Percentiles rank a stretch among this genome's conserved stretches.
phyloP scores from a whole-genome alignment of 805 yeast genomes.

The Kurtzmaniella fragi region DNA sequence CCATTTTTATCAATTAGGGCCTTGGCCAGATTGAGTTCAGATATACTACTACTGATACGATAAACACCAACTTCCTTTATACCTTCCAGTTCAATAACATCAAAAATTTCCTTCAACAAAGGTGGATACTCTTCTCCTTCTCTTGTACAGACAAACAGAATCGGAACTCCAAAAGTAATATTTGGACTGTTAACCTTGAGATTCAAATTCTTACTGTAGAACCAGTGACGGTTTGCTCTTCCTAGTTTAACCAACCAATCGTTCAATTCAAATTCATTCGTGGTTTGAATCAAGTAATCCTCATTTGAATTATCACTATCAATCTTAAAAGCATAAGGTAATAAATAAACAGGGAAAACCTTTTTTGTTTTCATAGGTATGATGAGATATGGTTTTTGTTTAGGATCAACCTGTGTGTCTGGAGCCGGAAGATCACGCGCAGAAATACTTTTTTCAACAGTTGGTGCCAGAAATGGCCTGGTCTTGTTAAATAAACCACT shows the following conservation, averaged over 20 bases:
- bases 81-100: conserved; percentile 81
- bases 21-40: conserved; percentile 41
- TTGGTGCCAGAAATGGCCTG: conserved; percentile 50
- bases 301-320: conserved; percentile 41
- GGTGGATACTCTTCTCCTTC: conserved; percentile 61
- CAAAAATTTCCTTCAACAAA: conserved; percentile 60
- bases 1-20: conserved; percentile 44
- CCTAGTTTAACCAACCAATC: conserved; percentile 63
- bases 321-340: conserved; percentile 46
- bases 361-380: conserved; percentile 43
- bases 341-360: conserved; percentile 49
- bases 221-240: conserved; percentile 53
- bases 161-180: conserved; percentile 80
- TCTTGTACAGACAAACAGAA: conserved; percentile 67
- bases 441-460: conserved; percentile 43
- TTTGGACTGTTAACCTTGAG: conserved; percentile 11
- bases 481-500: conserved; percentile 55
- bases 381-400: conserved; percentile 46
- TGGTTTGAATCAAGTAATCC: conserved; percentile 65
- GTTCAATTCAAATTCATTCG: conserved; percentile 53
- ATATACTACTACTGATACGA: conserved; percentile 56
- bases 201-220: conserved; percentile 37
- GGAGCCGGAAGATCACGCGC: conserved; percentile 58
- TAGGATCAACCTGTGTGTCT: conserved; percentile 30
- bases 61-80: conserved; percentile 88